A percentile compares a stretch with the other conserved stretches of the same genome.
These are phyloP conservation scores for Tillandsia fasciculata DNA, from an alignment of 176 grass and related monocot species.

Conservation along the genomic window DNA sequence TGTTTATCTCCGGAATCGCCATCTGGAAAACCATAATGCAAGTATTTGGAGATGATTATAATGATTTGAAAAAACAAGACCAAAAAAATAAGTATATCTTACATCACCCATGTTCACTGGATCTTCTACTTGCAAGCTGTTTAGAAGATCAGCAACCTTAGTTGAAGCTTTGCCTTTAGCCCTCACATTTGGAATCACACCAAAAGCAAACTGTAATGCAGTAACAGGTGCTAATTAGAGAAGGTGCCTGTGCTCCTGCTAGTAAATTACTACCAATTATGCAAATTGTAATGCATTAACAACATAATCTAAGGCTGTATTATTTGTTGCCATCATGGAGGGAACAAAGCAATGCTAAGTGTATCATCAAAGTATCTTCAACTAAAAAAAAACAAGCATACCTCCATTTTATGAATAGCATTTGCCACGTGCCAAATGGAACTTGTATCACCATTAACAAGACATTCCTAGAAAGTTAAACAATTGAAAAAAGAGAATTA, in stretches of 20 bases:
- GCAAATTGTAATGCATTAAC: not conserved
- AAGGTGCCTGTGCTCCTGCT: not conserved
- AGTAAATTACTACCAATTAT: not conserved
- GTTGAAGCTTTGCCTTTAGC: constrained; percentile 77
- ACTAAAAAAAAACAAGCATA: constrained; percentile 17
- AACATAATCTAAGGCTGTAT: not conserved
- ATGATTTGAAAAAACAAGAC: constrained; percentile 10
- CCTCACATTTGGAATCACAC: constrained; percentile 78
- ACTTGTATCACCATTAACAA: constrained; percentile 86
- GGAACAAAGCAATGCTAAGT: not conserved
- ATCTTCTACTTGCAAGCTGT: constrained; percentile 83
- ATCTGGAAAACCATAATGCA: constrained; percentile 40
- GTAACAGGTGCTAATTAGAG: not conserved
- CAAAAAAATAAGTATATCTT: constrained; percentile 15
- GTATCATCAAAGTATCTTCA: not conserved
- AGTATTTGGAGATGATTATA: constrained; percentile 4
- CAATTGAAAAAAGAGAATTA: constrained; percentile 11
- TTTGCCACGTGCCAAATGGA: constrained; percentile 97
- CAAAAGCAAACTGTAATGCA: constrained; percentile 78
- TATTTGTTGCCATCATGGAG: not conserved
- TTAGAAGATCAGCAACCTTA: constrained; percentile 82
- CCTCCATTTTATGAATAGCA: constrained; percentile 94
- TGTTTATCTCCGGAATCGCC: constrained; percentile 83
- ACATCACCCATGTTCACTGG: constrained; percentile 87
- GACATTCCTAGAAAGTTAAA: constrained; percentile 53